Percentiles rank a stretch among this genome's conserved stretches.
Evolutionary conservation across 768 basidiomycete genomes (phyloP).

Genomic region (Tephrocybe sp.): DNA sequence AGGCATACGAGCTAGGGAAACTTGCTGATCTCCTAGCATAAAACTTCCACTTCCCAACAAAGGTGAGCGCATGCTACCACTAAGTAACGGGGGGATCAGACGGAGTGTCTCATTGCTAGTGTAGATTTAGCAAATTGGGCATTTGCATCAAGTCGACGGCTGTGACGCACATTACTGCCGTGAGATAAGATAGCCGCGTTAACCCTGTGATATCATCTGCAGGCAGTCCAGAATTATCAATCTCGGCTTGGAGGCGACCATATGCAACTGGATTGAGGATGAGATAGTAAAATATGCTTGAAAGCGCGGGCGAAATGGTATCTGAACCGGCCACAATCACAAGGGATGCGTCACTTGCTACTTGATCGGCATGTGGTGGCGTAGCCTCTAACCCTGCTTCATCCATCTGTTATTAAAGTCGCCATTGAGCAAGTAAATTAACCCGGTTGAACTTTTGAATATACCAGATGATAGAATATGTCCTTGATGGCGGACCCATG

Average conservation of each 20-base stretch:
- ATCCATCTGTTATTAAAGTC: slow-evolving; percentile 13
- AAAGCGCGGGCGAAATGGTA: slow-evolving; percentile 17
- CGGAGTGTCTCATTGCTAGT: slow-evolving; percentile 36
- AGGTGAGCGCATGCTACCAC: slow-evolving; percentile 28
- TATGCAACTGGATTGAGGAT: slow-evolving; percentile 15
- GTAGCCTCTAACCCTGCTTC: slow-evolving; percentile 15
- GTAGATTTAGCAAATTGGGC: not conserved
- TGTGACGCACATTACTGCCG: slow-evolving; percentile 32
- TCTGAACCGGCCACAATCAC: slow-evolving; percentile 20
- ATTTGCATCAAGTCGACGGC: not conserved
- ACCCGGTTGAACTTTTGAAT: not conserved
- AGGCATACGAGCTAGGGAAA: not conserved
- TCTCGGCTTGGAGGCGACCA: slow-evolving; percentile 2
- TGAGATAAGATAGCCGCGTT: slow-evolving; percentile 16
- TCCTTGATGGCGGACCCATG: slow-evolving; percentile 26
- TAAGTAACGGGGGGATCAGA: slow-evolving; percentile 32
- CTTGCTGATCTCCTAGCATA: slow-evolving; percentile 21
- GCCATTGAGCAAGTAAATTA: too few species aligned
- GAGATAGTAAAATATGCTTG: slow-evolving; percentile 17
- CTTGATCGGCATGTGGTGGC: slow-evolving; percentile 14
- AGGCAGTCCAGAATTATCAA: not conserved
- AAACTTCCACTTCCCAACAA: not conserved
- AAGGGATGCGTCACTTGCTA: slow-evolving; percentile 16
- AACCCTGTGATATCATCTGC: not conserved
- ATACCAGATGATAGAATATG: slow-evolving; percentile 21